Evolutionary conservation across 805 yeast species (phyloP), one percentile per base, ranked within the genome.

Genomic region (Barnettozyma pratensis): DNA sequence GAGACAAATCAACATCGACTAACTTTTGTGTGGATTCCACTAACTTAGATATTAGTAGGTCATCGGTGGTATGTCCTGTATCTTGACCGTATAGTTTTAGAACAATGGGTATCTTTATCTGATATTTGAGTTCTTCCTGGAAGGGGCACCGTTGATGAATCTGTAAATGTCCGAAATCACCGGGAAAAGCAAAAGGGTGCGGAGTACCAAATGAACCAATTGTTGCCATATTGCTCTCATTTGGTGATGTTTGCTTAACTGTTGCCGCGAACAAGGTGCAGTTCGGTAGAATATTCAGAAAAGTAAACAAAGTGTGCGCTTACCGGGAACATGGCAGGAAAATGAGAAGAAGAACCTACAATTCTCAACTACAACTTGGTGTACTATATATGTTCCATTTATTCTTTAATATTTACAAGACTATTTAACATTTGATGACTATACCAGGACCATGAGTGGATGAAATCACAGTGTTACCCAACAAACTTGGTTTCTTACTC

Each of bases 391-490:
- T 19, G 19, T 19, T 19, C 19, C 19, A 19, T 12, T 32, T 32
- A 26, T n/a, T 19, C 5, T 31, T 7, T 30, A 32, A 9, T 42
- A 42, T 29, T 29, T 36, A 39, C 42, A 39, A 30, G 42, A 30
- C 12, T 42, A 29, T 42, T 29, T 39, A 47, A n/a, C 37, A 14
- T 32, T 79, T 75, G 44, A 90, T 81, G 34, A 85, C 83, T 44
- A 88, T 75, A 35, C 89, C 83, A 1, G 96, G 96, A 26, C 96
- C 92, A 59, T 76, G 78, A 9, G 95, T 85, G 39, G 88, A 77
- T 37, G 82, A 72, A 49, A 90, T 65, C 27, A 75, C 74, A 19
- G 94, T 77, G 56, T 80, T 81, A 30, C 96, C 94, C 48, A 89
- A 58, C 48, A 79, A 62, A 59, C 82, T 83, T 39, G 87, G 86